Evolutionary conservation across 352 stramenopile genomes (phyloP).

Genomic region (Thraustochytrium striatum): DNA sequence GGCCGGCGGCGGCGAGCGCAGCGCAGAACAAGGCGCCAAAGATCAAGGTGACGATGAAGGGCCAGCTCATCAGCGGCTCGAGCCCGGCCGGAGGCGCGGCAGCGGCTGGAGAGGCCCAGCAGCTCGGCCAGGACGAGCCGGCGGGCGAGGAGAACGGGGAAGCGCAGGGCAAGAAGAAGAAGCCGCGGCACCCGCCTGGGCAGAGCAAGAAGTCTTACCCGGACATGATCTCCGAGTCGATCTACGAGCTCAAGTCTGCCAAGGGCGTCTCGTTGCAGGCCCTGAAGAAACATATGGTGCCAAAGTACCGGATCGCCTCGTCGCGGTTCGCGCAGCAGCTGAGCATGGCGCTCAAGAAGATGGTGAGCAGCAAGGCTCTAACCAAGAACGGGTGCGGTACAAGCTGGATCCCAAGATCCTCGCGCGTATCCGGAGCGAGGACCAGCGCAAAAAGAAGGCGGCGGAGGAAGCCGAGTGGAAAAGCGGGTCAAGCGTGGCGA

Average conservation of each 20-base stretch:
- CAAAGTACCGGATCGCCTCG: slow-evolving; percentile 13
- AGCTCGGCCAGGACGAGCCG: no score
- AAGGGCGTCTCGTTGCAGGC: slow-evolving; percentile 7
- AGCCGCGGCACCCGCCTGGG: no score
- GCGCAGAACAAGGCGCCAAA: no score
- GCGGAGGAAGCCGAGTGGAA: slow-evolving; percentile 4
- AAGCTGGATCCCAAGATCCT: background rate
- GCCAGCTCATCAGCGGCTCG: no score
- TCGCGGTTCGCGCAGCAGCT: slow-evolving; percentile 25
- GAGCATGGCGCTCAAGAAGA: slow-evolving; percentile 5
- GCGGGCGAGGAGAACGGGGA: no score
- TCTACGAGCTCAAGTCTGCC: slow-evolving; percentile 3
- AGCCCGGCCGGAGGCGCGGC: no score
- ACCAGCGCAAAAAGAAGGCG: background rate
- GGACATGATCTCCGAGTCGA: slow-evolving; percentile 15
- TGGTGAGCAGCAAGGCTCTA: background rate
- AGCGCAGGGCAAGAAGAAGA: no score
- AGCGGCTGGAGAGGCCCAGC: no score
- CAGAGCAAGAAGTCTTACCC: slow-evolving; percentile 3
- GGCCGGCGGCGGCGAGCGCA: no score
- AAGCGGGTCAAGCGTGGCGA: background rate
- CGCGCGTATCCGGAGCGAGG: background rate
- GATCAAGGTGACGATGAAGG: no score
- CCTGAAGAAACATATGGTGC: slow-evolving; percentile 34
- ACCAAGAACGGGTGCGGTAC: background rate